phyloP scores from a whole-genome alignment of 2,329 filamentous ascomycete species.

The Sphaerulina vaccinii region DNA sequence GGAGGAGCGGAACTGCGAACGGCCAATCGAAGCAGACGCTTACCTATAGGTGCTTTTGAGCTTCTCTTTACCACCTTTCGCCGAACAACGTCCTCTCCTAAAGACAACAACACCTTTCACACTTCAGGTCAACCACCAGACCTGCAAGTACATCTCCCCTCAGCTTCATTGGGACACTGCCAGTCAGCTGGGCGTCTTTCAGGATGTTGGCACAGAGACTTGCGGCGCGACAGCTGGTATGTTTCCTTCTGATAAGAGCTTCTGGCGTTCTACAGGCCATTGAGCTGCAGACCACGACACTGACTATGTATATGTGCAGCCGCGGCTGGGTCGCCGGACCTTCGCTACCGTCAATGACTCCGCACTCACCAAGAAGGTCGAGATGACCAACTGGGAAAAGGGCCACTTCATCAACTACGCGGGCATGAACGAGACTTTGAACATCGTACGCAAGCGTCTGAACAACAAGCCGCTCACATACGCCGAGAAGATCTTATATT shows the following conservation, averaged over 20 bases:
- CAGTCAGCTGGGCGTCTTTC: conserved; percentile 27
- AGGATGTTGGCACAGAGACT: conserved; percentile 40
- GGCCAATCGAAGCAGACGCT: conserved; percentile 9
- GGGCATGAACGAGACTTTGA: conserved; percentile 98
- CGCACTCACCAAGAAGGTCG: conserved; percentile 90
- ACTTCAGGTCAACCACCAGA: conserved; percentile 25
- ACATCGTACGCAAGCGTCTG: conserved; percentile 82
- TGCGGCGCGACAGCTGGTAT: conserved; percentile 43
- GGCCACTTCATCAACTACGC: conserved; percentile 97
- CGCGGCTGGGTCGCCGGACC: conserved; percentile 52
- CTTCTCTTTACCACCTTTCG: conserved; percentile 18
- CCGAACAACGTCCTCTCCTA: conserved; percentile 23
- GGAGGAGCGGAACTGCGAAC: neutral
- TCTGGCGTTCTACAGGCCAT: conserved; percentile 13
- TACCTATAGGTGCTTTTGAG: conserved; percentile 14
- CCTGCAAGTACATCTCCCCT: conserved; percentile 23
- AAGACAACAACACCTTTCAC: conserved; percentile 18
- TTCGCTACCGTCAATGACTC: conserved; percentile 86
- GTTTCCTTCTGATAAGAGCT: conserved; percentile 27
- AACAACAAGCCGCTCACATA: conserved; percentile 85
- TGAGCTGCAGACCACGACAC: conserved; percentile 9
- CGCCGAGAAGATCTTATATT: conserved; percentile 99
- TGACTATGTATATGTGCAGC: conserved; percentile 28
- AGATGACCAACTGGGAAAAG: conserved; percentile 96
- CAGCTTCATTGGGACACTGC: conserved; percentile 17